Evolutionary conservation across 2,329 filamentous ascomycete genomes (phyloP), one percentile per base, ranked within the genome.

Genomic region (Epichloe typhina): DNA sequence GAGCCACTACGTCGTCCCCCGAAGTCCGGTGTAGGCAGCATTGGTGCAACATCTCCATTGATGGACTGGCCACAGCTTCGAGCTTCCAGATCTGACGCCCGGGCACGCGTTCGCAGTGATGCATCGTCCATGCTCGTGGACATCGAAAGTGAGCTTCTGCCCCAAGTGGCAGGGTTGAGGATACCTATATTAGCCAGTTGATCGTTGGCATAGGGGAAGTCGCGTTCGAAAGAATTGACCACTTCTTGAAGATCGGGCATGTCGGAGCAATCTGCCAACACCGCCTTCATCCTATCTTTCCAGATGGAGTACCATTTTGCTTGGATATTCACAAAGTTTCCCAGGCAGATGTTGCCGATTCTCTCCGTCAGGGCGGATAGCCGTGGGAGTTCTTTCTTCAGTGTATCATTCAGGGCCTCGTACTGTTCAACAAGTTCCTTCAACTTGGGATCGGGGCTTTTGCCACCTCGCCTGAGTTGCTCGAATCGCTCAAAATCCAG

Each of bases 361-460:
- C 83, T 86, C 54, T 88, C 87, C 1, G 91, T 96, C 55, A 93
- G 70, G 7, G 72, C 69, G 48, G 93, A 95, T 15, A 98, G 76
- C 63, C 83, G 83, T 1, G 91, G 91, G 45, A 98, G 75, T 64
- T 97, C 91, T 57, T 91, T 85, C 67, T 95, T 96, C 53, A 97
- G 74, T 0, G 91, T 88, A 55, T 95, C 88, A 62, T 97, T 97
- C 53, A 98, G 74, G 7, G 89, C 88, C 40, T 87, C 79, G 65
- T 95, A 98, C 63, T 94, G 85, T 61, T 95, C 88, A 19, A 89
- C 88, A 39, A 86, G 80, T 58, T 95, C 88, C 15, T 79, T 74
- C 4, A 90, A 83, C 64, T 91, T 93, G 61, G 88, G 84, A 64
- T 97, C 91, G 12, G 88, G 75, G 58, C 88, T 94, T 66, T 94